These are phyloP conservation scores for Heliocybe sulcata DNA, from an alignment of 1,284 basidiomycete species.

Conservation along the genomic window DNA sequence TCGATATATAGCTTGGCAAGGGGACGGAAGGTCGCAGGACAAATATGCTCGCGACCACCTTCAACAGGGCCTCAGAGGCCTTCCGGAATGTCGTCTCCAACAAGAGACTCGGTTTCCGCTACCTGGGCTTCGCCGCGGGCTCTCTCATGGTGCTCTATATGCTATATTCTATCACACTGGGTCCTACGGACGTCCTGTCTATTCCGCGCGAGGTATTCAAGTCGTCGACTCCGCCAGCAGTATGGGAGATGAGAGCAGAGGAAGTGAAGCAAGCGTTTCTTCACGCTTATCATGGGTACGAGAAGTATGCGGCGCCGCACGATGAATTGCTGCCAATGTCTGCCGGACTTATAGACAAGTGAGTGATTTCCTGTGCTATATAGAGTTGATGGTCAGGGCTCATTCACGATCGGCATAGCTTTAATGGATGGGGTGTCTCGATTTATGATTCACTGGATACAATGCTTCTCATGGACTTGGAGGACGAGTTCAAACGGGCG, in stretches of 20 bases:
- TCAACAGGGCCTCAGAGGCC: not conserved
- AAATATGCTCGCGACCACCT: not conserved
- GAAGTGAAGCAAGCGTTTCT: conserved; percentile 52
- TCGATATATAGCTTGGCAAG: not conserved
- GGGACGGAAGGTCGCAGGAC: not conserved
- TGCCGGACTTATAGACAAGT: conserved; percentile 44
- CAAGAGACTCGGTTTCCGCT: conserved; percentile 19
- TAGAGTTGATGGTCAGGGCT: not conserved
- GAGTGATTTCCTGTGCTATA: conserved; percentile 13
- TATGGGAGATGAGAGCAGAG: conserved; percentile 48
- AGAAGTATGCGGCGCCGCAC: conserved; percentile 43
- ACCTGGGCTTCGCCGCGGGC: conserved; percentile 18
- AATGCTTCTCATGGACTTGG: conserved; percentile 78
- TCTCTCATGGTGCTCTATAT: conserved; percentile 15
- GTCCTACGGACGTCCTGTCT: conserved; percentile 10
- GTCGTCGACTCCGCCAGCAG: conserved; percentile 17
- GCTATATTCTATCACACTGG: conserved; percentile 16
- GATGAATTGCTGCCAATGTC: conserved; percentile 57
- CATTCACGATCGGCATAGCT: conserved; percentile 31
- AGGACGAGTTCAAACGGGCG: conserved; percentile 73
- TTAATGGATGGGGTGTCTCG: conserved; percentile 85
- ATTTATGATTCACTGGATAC: conserved; percentile 84
- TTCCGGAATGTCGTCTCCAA: not conserved
- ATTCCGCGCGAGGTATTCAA: conserved; percentile 5
- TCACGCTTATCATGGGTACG: conserved; percentile 61